phyloP scores from a whole-genome alignment of 495 filamentous ascomycete genomes.

The Cercophora newfieldiana region DNA sequence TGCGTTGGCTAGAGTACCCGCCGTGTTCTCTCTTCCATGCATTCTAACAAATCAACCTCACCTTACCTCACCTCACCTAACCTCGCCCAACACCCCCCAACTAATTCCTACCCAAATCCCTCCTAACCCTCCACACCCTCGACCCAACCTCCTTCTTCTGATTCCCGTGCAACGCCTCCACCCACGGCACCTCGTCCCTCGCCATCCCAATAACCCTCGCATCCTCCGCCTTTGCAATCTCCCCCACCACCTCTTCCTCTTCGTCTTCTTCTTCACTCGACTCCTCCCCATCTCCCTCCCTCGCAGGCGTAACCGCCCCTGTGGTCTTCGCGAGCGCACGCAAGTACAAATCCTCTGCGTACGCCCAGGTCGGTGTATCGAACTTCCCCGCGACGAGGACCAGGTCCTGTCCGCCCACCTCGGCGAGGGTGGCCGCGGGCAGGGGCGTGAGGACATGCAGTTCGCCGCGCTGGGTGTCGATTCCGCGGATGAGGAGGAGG shows the following conservation, averaged over 20 bases:
- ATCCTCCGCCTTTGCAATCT: constrained; percentile 24
- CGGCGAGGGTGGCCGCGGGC: constrained; percentile 30
- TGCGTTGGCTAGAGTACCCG: not conserved
- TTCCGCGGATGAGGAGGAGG: constrained; percentile 55
- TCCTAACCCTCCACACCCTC: constrained; percentile 55
- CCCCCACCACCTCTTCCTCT: constrained; percentile 22
- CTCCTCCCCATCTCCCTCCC: not conserved
- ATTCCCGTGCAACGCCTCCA: constrained; percentile 50
- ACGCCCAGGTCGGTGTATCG: constrained; percentile 60
- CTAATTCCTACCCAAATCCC: constrained; percentile 48
- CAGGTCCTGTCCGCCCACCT: constrained; percentile 38
- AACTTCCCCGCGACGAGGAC: constrained; percentile 60
- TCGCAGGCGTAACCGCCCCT: not conserved
- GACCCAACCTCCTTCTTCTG: constrained; percentile 51
- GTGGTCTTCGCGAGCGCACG: not conserved
- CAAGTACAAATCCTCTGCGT: constrained; percentile 51
- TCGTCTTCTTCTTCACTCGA: constrained; percentile 23
- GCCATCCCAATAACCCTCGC: constrained; percentile 13
- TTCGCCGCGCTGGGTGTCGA: constrained; percentile 44
- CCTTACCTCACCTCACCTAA: not conserved
- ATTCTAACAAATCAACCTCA: constrained; percentile 1
- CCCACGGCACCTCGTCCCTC: constrained; percentile 46
- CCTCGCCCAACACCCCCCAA: not conserved
- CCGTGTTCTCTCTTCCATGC: too few species aligned
- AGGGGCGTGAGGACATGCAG: constrained; percentile 58